Conservation (phyloP, 2,329 filamentous ascomycete species). For the Leptographium radiaticola region DNA sequence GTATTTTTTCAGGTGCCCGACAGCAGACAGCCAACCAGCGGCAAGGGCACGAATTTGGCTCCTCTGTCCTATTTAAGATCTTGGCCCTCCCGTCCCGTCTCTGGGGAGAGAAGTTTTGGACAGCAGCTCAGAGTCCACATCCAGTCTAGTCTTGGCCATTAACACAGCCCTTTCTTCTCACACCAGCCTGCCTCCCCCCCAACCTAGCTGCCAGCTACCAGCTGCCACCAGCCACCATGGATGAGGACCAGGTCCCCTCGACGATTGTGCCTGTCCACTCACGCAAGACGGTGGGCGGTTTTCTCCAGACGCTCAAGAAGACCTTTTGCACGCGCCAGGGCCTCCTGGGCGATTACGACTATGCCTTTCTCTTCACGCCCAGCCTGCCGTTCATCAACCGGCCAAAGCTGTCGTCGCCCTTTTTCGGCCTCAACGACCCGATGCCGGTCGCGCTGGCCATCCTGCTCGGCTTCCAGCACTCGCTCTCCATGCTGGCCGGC, state of each 20-base stretch:
- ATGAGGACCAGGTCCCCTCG: conserved; percentile 41
- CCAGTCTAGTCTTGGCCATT: too few species aligned
- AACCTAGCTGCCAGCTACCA: neutral
- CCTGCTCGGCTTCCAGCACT: conserved; percentile 66
- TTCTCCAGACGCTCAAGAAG: conserved; percentile 20
- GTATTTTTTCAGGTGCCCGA: too few species aligned
- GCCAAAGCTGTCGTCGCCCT: conserved; percentile 47
- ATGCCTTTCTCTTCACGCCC: conserved; percentile 72
- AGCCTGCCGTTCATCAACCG: conserved; percentile 73
- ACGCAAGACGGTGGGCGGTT: conserved; percentile 16
- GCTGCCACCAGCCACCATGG: conserved; percentile 25
- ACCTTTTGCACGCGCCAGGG: conserved; percentile 51
- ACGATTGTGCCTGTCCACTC: conserved; percentile 29
- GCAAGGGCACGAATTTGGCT: too few species aligned
- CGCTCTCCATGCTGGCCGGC: conserved; percentile 62
- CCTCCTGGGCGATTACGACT: conserved; percentile 77
- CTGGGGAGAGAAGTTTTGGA: too few species aligned
- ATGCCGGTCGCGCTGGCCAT: conserved; percentile 66
- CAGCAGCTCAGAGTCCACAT: too few species aligned
- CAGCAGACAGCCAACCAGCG: too few species aligned
- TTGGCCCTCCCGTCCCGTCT: too few species aligned
- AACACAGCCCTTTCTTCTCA: neutral
- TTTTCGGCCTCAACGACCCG: conserved; percentile 70
- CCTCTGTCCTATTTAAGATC: too few species aligned
- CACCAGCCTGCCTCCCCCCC: neutral